Conservation (phyloP, 352 stramenopile genomes). For the Pythium aquatile region DNA sequence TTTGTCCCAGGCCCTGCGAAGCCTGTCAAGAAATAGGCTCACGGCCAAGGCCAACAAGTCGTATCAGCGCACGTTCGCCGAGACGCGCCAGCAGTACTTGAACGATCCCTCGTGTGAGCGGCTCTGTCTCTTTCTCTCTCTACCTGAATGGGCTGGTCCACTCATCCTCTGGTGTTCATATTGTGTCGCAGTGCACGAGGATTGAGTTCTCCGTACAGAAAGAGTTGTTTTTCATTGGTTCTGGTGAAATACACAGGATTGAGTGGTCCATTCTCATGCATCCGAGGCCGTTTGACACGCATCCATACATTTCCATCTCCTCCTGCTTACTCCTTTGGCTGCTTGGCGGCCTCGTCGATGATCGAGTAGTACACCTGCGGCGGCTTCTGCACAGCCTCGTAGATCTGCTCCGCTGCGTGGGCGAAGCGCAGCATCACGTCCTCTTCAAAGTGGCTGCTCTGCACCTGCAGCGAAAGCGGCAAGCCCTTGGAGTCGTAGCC, state of each 20-base stretch:
- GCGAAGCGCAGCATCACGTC: conserved; percentile 70
- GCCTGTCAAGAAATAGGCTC: conserved; percentile 74
- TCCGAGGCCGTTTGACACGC: neutral
- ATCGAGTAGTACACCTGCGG: conserved; percentile 71
- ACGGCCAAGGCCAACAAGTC: conserved; percentile 47
- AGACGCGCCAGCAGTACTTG: conserved; percentile 52
- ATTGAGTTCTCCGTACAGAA: conserved; percentile 3
- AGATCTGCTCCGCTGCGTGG: conserved; percentile 44
- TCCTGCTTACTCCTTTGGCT: conserved; percentile 6
- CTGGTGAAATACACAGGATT: neutral
- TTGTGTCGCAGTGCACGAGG: conserved; percentile 16
- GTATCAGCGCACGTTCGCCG: conserved; percentile 44
- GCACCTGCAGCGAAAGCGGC: conserved; percentile 79
- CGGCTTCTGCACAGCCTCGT: conserved; percentile 39
- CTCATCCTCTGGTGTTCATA: neutral
- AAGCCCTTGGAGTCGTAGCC: conserved; percentile 61
- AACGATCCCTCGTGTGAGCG: conserved; percentile 33
- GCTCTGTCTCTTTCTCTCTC: too few relatives aligned
- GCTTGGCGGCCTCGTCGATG: conserved; percentile 43
- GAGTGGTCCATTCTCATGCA: neutral
- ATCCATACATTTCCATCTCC: conserved; percentile 14
- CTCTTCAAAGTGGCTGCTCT: conserved; percentile 76
- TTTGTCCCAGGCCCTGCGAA: conserved; percentile 47
- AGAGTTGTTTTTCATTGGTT: too few relatives aligned
- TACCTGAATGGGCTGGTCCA: neutral